Evolutionary conservation across 148 eudicot species (phyloP).

Genomic region (Nepenthes mirabilis): DNA sequence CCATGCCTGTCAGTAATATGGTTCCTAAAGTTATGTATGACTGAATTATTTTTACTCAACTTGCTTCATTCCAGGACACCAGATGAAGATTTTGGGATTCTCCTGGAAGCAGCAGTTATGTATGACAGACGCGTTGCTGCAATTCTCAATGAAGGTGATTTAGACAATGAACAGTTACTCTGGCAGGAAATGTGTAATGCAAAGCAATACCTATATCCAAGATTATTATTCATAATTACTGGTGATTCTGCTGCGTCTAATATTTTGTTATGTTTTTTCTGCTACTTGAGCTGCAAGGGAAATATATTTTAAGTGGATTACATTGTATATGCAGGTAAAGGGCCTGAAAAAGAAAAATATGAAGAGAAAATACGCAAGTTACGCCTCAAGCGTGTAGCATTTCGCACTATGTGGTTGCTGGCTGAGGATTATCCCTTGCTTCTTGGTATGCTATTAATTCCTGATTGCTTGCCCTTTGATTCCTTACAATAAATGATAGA

Average conservation of each 20-base stretch:
- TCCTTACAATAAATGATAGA: not conserved
- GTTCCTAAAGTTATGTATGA: too few relatives aligned
- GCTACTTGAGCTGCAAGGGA: not conserved
- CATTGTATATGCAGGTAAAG: constrained; percentile 50
- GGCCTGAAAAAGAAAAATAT: constrained; percentile 88
- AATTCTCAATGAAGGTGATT: constrained; percentile 63
- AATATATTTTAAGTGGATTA: not conserved
- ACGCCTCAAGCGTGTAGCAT: constrained; percentile 85
- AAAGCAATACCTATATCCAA: constrained; percentile 52
- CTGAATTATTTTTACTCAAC: not conserved
- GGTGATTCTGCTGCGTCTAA: constrained; percentile 28
- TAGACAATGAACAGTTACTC: constrained; percentile 35
- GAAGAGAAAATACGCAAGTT: constrained; percentile 74
- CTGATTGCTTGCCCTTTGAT: not conserved
- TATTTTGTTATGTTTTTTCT: not conserved
- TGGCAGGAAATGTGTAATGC: constrained; percentile 54
- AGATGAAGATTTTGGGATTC: constrained; percentile 93
- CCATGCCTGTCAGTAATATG: too few relatives aligned
- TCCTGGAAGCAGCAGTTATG: constrained; percentile 95
- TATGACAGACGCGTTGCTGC: constrained; percentile 98
- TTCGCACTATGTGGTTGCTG: constrained; percentile 96
- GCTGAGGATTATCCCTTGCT: constrained; percentile 92
- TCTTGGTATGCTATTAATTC: constrained; percentile 43
- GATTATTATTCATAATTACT: constrained; percentile 81
- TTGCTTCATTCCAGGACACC: constrained; percentile 60